Evolutionary conservation across 148 eudicot species (phyloP), one percentile per base, ranked within the genome.

Genomic region (Drosera capensis): DNA sequence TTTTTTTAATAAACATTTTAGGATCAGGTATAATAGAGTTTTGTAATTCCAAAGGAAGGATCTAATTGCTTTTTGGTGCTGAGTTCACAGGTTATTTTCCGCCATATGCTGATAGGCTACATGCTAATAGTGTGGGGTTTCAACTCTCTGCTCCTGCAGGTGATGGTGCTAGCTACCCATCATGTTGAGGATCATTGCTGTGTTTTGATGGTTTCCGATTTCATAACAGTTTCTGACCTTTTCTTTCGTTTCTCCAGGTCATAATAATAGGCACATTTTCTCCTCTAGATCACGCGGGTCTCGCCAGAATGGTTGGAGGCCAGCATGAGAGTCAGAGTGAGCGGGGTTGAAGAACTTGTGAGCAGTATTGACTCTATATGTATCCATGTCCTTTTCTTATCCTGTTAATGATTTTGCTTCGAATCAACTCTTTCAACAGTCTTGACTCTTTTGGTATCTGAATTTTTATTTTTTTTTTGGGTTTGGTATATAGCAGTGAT

Each of bases 221-320:
- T 30, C 39, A 14, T 39, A 45, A 46, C 46, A 14, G 46, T 25
- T 21, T 17, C 20, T 56, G 50, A 59, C 61, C 4, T 8, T 56
- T 30, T 20, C 16, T 70, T 21, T 24, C 8, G 55, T 29, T 47
- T 69, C 59, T 29, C 25, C 71, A 86, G 96, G 83, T 54, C 75
- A 73, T 49, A 48, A 48, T 59, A 68, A 57, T 35, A 55, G 70
- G 46, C 82, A 60, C 16, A 57, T 72, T 60, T 43, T 78, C 61
- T 74, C 80, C 36, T 11, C 71, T 23, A 71, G 84, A 64, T 71
- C 85, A 48, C 82, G 82, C 53, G 55, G 73, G 65, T 47, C 82
- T 24, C 51, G 74, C 25, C 66, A 68, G 47, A 70, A 63, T 55
- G 51, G 68, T 62, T 79, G 96, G 94, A 79, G 96, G 66, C 86